phyloP scores from a whole-genome alignment of 768 basidiomycete species.

The Boletus insuetus region DNA sequence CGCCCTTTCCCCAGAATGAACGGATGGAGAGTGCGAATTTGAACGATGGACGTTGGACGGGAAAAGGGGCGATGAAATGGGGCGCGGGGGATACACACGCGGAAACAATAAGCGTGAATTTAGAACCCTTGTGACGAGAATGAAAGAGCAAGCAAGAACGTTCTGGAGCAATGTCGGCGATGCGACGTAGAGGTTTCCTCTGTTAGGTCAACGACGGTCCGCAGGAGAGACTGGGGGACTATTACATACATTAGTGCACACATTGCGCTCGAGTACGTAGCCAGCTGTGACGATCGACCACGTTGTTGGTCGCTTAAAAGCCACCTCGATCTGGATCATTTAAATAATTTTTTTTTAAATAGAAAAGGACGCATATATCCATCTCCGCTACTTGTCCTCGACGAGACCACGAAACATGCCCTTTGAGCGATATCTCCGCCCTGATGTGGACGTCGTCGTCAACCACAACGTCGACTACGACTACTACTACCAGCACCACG shows the following conservation, averaged over 20 bases:
- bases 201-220: not conserved
- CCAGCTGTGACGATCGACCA: conserved; percentile 27
- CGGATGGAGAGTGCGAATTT: not conserved
- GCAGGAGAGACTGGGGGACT: conserved; percentile 1
- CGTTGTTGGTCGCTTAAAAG: conserved; percentile 21
- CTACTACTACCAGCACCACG: conserved; percentile 17
- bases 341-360: not conserved
- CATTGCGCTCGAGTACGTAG: conserved; percentile 26
- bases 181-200: conserved; percentile 8
- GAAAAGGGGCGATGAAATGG: conserved; percentile 16
- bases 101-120: too few species aligned
- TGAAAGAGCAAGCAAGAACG: too few species aligned
- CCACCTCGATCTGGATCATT: not conserved
- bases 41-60: not conserved
- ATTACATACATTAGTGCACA: conserved; percentile 23
- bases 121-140: conserved; percentile 4
- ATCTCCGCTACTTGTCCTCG: not conserved
- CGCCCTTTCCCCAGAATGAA: conserved; percentile 1
- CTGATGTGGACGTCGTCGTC: conserved; percentile 15
- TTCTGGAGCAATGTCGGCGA: not conserved
- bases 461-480: not conserved
- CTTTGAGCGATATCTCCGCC: conserved; percentile 39
- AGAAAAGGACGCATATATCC: too few species aligned
- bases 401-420: conserved; percentile 34
- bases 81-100: conserved; percentile 11